These are phyloP conservation scores for Colletotrichum acutatum DNA, from an alignment of 2,329 filamentous ascomycete genomes.

Conservation along the genomic window DNA sequence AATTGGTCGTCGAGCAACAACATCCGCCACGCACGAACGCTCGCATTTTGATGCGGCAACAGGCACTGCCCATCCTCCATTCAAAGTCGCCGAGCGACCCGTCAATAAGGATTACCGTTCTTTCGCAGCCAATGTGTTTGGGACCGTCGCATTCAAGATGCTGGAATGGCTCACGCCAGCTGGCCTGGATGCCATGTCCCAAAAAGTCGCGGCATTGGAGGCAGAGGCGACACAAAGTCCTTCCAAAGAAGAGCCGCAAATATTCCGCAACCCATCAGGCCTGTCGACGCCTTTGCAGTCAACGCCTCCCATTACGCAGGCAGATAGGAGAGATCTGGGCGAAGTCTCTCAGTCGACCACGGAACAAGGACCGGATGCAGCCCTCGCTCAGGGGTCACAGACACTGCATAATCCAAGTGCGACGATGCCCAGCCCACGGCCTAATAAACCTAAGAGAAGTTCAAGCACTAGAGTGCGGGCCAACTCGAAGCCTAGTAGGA, in stretches of 20 bases:
- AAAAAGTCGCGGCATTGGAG: conserved; percentile 47
- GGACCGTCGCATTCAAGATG: conserved; percentile 75
- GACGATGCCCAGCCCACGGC: conserved; percentile 6
- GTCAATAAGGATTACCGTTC: conserved; percentile 67
- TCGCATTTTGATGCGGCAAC: conserved; percentile 35
- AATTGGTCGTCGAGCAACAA: not conserved
- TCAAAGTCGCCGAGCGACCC: conserved; percentile 58
- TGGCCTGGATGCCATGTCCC: conserved; percentile 61
- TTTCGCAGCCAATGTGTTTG: conserved; percentile 72
- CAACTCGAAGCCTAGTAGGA: conserved; percentile 43
- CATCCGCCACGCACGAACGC: conserved; percentile 8
- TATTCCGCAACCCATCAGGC: conserved; percentile 25
- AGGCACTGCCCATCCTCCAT: conserved; percentile 16
- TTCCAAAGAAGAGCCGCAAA: conserved; percentile 11
- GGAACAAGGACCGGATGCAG: conserved; percentile 13
- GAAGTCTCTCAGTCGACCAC: conserved; percentile 11
- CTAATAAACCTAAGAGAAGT: conserved; percentile 34
- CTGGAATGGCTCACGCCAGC: conserved; percentile 75
- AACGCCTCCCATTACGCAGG: conserved; percentile 23
- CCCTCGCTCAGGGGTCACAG: conserved; percentile 20
- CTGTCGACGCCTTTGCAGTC: conserved; percentile 26
- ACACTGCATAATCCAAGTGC: conserved; percentile 20
- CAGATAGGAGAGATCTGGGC: conserved; percentile 38
- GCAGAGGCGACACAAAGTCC: conserved; percentile 38
- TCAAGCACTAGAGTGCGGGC: conserved; percentile 40